Percentiles rank a stretch among this genome's conserved stretches.
Evolutionary conservation across 1,139 yeast species (phyloP).

Genomic region (Kodamaea arcana): DNA sequence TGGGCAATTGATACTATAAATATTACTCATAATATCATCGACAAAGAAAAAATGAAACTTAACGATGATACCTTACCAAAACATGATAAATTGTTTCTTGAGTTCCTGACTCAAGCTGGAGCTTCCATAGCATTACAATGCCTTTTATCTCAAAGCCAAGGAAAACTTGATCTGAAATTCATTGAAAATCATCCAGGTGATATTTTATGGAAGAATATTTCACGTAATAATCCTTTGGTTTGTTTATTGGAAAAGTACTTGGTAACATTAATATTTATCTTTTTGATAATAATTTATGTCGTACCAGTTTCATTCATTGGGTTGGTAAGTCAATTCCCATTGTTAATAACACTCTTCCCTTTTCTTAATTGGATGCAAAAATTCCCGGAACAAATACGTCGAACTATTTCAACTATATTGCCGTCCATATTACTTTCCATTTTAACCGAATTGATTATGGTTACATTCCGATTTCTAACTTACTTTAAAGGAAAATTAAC

Average conservation of each 20-base stretch:
- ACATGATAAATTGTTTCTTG: slow-evolving; percentile 47
- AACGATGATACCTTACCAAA: slow-evolving; percentile 17
- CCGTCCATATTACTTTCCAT: slow-evolving; percentile 60
- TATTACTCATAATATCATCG: slow-evolving; percentile 17
- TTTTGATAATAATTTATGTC: slow-evolving; percentile 57
- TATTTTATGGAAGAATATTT: slow-evolving; percentile 55
- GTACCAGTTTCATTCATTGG: slow-evolving; percentile 72
- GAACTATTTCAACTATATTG: slow-evolving; percentile 51
- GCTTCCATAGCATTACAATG: slow-evolving; percentile 57
- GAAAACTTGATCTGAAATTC: slow-evolving; percentile 37
- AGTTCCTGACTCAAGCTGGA: slow-evolving; percentile 44
- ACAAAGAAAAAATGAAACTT: slow-evolving; percentile 17
- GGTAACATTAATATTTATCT: slow-evolving; percentile 41
- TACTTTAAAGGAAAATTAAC: slow-evolving; percentile 49
- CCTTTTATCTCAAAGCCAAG: slow-evolving; percentile 40
- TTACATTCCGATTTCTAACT: slow-evolving; percentile 46
- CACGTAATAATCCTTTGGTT: slow-evolving; percentile 28
- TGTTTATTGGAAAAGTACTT: slow-evolving; percentile 33
- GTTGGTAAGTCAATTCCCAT: slow-evolving; percentile 59
- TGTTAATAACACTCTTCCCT: slow-evolving; percentile 52
- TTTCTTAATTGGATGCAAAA: slow-evolving; percentile 47
- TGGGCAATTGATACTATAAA: slow-evolving; percentile 29
- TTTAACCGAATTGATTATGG: slow-evolving; percentile 53
- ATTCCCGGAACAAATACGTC: slow-evolving; percentile 51
- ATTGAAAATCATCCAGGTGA: slow-evolving; percentile 56